A percentile compares a stretch with the other conserved stretches of the same genome.
Conservation (phyloP, 2,329 filamentous ascomycete genomes). For the Metarhizium album region DNA sequence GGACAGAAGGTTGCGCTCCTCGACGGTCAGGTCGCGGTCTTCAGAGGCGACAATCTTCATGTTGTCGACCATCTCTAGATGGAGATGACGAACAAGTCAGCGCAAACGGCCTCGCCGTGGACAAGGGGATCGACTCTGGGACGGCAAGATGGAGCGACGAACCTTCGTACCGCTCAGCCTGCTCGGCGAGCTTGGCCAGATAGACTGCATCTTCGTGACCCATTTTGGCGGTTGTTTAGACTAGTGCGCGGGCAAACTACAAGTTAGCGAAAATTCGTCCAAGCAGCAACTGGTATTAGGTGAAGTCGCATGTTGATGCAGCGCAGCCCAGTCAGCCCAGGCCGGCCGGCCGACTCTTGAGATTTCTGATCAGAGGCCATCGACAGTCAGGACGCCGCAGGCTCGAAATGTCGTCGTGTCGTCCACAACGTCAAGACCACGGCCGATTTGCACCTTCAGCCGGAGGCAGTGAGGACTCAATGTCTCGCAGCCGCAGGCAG, state of each 20-base stretch:
- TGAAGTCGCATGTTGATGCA: background rate
- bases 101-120: conserved; percentile 5
- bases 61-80: conserved; percentile 95
- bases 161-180: conserved; percentile 99
- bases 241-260: background rate
- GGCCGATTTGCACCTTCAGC: background rate
- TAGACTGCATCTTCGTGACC: conserved; percentile 99
- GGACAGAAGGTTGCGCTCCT: conserved; percentile 94
- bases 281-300: background rate
- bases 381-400: background rate
- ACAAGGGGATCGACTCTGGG: background rate
- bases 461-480: background rate
- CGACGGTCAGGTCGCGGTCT: conserved; percentile 72
- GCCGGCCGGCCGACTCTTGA: background rate
- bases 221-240: conserved; percentile 53
- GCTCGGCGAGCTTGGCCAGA: conserved; percentile 99
- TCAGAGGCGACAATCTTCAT: conserved; percentile 97
- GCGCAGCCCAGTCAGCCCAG: background rate
- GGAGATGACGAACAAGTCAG: conserved; percentile 13
- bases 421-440: background rate
- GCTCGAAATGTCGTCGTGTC: background rate
- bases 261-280: conserved; percentile 1
- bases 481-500: background rate
- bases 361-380: background rate
- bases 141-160: conserved; percentile 39